A percentile compares a stretch with the other conserved stretches of the same genome.
Conservation (phyloP, 805 yeast species). For the Lipomyces mesembrius region DNA sequence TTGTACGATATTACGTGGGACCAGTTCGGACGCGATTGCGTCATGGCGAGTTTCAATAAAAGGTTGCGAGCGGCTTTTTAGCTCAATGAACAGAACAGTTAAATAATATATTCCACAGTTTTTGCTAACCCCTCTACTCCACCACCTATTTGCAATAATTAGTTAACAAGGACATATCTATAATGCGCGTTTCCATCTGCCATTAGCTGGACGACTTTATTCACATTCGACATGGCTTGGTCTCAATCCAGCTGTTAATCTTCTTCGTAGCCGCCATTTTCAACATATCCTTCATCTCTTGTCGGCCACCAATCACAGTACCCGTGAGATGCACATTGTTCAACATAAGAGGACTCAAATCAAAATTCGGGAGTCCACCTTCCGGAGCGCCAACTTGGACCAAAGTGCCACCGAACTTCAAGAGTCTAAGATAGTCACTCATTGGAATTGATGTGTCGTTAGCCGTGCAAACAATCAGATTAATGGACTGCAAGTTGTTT, state of each 20-base stretch:
- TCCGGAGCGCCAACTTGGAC: too few species aligned
- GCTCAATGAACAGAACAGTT: neutral
- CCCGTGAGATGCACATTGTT: too few species aligned
- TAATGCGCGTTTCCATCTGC: constrained; percentile 5
- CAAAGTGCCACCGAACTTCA: too few species aligned
- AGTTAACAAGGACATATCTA: constrained; percentile 15
- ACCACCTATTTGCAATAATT: neutral
- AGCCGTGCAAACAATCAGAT: too few species aligned
- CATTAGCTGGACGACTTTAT: constrained; percentile 38
- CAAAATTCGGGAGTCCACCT: too few species aligned
- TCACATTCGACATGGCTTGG: constrained; percentile 19
- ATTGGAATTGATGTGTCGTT: too few species aligned
- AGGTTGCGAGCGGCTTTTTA: neutral
- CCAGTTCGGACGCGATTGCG: constrained; percentile 30
- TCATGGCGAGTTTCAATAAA: constrained; percentile 21
- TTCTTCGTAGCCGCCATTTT: constrained; percentile 61
- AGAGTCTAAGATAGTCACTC: too few species aligned
- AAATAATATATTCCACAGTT: neutral
- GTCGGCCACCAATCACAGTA: constrained; percentile 58
- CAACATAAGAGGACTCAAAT: too few species aligned
- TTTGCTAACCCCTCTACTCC: neutral
- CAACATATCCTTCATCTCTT: constrained; percentile 68
- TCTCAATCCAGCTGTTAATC: constrained; percentile 29
- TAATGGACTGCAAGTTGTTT: too few species aligned
- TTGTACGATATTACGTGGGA: constrained; percentile 13